Percentiles rank a stretch among this genome's conserved stretches.
Evolutionary conservation across 1,284 basidiomycete genomes (phyloP).

Genomic region (Cystobasidium pallidum): DNA sequence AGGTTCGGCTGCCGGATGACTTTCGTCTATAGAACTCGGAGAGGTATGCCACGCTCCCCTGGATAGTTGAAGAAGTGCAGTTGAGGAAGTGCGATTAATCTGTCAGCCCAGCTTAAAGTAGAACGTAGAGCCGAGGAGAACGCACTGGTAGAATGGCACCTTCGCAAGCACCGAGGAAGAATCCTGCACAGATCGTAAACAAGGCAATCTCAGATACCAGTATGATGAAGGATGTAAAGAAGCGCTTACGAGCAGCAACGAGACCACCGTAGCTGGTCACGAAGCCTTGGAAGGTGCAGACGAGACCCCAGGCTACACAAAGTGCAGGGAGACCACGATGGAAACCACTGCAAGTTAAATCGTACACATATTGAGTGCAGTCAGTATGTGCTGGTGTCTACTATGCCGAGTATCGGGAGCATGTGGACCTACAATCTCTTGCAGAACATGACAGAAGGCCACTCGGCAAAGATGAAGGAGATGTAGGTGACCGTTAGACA

Average conservation of each 20-base stretch:
- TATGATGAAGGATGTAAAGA: too few species aligned
- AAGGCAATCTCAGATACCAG: too few species aligned
- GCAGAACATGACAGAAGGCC: conserved; percentile 57
- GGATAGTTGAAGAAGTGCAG: too few species aligned
- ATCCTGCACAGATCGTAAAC: background rate
- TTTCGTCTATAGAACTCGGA: conserved; percentile 38
- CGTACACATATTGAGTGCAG: too few species aligned
- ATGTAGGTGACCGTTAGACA: conserved; percentile 64
- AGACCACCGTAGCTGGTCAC: conserved; percentile 64
- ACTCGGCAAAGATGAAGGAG: conserved; percentile 65
- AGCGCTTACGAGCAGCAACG: conserved; percentile 63
- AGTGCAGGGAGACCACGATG: conserved; percentile 32
- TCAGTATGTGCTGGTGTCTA: too few species aligned
- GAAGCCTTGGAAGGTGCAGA: conserved; percentile 57
- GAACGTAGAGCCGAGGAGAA: background rate
- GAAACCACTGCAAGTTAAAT: conserved; percentile 18
- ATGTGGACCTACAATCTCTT: conserved; percentile 20
- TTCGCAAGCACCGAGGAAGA: conserved; percentile 63
- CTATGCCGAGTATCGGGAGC: too few species aligned
- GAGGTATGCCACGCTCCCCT: conserved; percentile 31
- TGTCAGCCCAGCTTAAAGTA: too few species aligned
- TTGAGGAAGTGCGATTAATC: too few species aligned
- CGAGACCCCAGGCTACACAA: conserved; percentile 32
- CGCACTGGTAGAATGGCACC: conserved; percentile 43
- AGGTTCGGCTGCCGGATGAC: conserved; percentile 7